Conservation (phyloP, 306 rosid species). For the Trifolium fragiferum region DNA sequence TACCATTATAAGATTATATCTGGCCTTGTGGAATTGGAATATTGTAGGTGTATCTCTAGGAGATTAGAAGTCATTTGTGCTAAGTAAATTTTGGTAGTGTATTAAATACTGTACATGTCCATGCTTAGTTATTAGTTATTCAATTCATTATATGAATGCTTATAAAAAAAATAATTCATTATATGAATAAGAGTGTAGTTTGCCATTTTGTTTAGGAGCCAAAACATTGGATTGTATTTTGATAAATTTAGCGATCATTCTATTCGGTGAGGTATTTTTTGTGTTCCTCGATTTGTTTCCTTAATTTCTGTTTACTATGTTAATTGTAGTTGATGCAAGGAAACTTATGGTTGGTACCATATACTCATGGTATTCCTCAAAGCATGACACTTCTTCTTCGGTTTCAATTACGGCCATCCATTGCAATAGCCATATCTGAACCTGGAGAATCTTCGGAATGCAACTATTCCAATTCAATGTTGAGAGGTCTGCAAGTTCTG, state of each 20-base stretch:
- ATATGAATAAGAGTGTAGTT: constrained; percentile 20
- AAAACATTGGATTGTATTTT: background rate
- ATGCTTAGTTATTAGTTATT: constrained; percentile 10
- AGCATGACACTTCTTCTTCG: constrained; percentile 89
- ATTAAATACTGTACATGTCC: background rate
- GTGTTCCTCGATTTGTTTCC: background rate
- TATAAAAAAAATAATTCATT: too few species aligned
- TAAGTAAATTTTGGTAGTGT: background rate
- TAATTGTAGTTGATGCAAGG: constrained; percentile 95
- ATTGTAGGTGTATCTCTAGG: constrained; percentile 20
- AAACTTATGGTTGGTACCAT: constrained; percentile 77
- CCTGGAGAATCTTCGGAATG: constrained; percentile 77
- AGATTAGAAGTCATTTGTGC: constrained; percentile 22
- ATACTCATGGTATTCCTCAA: constrained; percentile 77
- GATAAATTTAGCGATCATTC: constrained; percentile 7
- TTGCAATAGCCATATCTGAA: constrained; percentile 77
- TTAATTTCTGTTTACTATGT: constrained; percentile 29
- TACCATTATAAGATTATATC: background rate
- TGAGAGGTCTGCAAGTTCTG: constrained; percentile 76
- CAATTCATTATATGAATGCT: too few species aligned
- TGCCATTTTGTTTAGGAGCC: background rate
- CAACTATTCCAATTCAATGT: constrained; percentile 65
- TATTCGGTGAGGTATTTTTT: background rate
- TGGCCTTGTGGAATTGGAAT: constrained; percentile 14
- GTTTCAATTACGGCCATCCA: constrained; percentile 77